Conservation (phyloP, 805 yeast genomes). For the Helenozyma rhizophorensis region DNA sequence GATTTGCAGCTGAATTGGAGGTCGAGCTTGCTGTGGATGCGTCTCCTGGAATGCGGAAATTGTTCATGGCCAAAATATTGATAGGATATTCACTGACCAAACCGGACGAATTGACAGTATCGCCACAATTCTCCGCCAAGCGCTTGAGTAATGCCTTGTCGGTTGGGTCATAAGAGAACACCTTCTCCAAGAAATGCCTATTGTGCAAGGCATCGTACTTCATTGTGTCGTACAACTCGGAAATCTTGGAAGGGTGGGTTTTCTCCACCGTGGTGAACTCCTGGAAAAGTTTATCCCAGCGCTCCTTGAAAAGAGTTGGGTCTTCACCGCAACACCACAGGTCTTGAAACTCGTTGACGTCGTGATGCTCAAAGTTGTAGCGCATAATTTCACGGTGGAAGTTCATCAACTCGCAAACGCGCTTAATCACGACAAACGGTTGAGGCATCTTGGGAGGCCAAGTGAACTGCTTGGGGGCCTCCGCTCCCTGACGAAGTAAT, state of each 20-base stretch:
- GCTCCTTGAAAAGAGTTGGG: conserved; percentile 80
- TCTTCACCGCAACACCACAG: conserved; percentile 98
- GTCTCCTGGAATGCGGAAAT: conserved; percentile 57
- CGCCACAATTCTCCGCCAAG: conserved; percentile 40
- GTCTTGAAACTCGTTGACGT: conserved; percentile 64
- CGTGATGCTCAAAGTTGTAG: conserved; percentile 64
- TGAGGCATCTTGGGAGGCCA: conserved; percentile 99
- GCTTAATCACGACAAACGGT: conserved; percentile 87
- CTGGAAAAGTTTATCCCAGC: conserved; percentile 95
- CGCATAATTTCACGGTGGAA: conserved; percentile 83
- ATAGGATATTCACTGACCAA: conserved; percentile 71
- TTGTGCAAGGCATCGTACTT: conserved; percentile 97
- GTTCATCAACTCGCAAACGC: conserved; percentile 94
- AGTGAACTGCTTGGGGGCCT: conserved; percentile 95
- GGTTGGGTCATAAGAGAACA: conserved; percentile 62
- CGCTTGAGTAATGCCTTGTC: conserved; percentile 31
- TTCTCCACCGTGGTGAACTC: conserved; percentile 92
- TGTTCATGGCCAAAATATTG: conserved; percentile 70
- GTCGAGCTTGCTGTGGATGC: conserved; percentile 17
- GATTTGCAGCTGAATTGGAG: conserved; percentile 18
- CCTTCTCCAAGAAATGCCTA: conserved; percentile 77
- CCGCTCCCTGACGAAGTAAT: conserved; percentile 87
- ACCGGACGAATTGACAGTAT: conserved; percentile 44
- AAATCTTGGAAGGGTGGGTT: conserved; percentile 95
- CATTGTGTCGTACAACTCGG: conserved; percentile 97